A percentile compares a stretch with the other conserved stretches of the same genome.
Evolutionary conservation across 768 basidiomycete genomes (phyloP).

Genomic region (Tricholoma matsutake): DNA sequence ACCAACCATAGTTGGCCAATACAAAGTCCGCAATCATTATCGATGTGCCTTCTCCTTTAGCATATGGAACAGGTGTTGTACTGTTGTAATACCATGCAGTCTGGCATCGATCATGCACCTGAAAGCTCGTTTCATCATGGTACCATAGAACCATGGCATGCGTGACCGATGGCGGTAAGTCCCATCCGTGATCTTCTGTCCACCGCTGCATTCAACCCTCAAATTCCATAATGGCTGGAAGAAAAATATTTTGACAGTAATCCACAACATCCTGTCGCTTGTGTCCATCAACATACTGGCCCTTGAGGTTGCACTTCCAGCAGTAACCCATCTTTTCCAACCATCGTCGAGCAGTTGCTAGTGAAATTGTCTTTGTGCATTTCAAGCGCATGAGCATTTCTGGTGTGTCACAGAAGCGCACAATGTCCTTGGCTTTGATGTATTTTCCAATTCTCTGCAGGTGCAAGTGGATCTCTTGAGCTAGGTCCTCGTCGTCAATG

Average conservation of each 20-base stretch:
- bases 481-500: neutral
- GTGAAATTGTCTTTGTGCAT: neutral
- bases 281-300: neutral
- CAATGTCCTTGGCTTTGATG: neutral
- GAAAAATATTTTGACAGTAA: neutral
- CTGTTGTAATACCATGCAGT: neutral
- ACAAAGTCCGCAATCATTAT: neutral
- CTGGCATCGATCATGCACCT: neutral
- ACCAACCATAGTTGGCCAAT: neutral
- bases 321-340: neutral
- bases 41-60: neutral
- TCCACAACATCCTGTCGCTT: neutral
- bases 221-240: neutral
- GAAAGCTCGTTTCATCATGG: neutral
- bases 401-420: neutral
- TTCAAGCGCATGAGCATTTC: neutral
- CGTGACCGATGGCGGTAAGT: neutral
- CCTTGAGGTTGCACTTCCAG: too few relatives aligned
- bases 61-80: neutral
- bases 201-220: neutral
- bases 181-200: neutral
- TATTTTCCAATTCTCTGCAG: neutral
- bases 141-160: neutral
- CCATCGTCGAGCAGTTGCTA: neutral
- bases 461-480: neutral